These are phyloP conservation scores for Ogataea henricii DNA, from an alignment of 805 yeast species.

Conservation along the genomic window DNA sequence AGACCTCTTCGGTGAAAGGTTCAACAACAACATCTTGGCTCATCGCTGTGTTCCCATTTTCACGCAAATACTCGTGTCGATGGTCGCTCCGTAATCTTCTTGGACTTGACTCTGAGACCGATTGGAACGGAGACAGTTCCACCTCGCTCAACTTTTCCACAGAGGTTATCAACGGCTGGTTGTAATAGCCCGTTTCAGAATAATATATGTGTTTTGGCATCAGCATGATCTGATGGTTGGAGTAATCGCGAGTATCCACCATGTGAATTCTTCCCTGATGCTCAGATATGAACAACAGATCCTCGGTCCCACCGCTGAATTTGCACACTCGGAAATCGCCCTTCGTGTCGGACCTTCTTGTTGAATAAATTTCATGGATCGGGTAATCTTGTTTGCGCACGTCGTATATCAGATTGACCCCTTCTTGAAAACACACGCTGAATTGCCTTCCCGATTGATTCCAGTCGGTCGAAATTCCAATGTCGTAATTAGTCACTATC, in stretches of 20 bases:
- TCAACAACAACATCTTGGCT: neutral
- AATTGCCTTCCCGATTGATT: conserved; percentile 74
- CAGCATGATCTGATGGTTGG: conserved; percentile 74
- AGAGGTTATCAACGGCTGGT: conserved; percentile 33
- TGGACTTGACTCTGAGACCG: neutral
- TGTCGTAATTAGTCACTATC: conserved; percentile 58
- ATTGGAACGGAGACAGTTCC: neutral
- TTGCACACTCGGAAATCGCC: conserved; percentile 46
- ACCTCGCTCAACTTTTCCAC: conserved; percentile 30
- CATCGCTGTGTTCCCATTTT: neutral
- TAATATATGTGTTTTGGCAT: conserved; percentile 46
- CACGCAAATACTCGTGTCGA: neutral
- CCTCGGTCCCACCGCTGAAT: conserved; percentile 69
- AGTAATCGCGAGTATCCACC: conserved; percentile 72
- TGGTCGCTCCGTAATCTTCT: conserved; percentile 4
- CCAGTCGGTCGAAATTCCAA: conserved; percentile 82
- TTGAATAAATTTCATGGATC: conserved; percentile 55
- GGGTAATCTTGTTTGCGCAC: conserved; percentile 60
- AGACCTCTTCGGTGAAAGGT: neutral
- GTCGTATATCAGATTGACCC: conserved; percentile 76
- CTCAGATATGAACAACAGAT: conserved; percentile 74
- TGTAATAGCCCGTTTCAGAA: conserved; percentile 17
- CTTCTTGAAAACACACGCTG: conserved; percentile 85
- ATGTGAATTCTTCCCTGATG: conserved; percentile 87
- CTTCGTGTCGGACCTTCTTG: conserved; percentile 55